phyloP scores from a whole-genome alignment of 1,139 yeast genomes.

The Magnusiomyces sp. region DNA sequence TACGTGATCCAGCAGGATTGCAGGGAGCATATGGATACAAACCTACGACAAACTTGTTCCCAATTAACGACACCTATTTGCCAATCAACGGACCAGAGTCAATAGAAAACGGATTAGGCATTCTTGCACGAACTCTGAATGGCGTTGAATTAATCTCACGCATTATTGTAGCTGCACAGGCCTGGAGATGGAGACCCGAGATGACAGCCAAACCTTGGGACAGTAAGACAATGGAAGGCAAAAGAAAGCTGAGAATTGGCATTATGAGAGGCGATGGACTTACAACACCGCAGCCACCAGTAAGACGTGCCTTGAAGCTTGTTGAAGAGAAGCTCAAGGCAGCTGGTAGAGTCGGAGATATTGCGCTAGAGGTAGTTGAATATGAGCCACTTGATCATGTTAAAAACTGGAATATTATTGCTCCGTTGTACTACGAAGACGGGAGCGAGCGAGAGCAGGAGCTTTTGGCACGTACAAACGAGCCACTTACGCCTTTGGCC shows the following conservation, averaged over 20 bases:
- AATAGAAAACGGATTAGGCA: conserved; percentile 40
- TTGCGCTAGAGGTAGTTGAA: conserved; percentile 3
- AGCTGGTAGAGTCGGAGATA: background rate
- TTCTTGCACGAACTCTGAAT: conserved; percentile 41
- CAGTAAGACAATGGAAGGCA: conserved; percentile 24
- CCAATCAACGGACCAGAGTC: conserved; percentile 42
- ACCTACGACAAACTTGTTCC: conserved; percentile 43
- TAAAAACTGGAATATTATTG: background rate
- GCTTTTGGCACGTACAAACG: background rate
- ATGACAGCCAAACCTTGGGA: conserved; percentile 44
- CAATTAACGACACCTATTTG: conserved; percentile 35
- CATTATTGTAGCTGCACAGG: conserved; percentile 42
- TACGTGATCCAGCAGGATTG: conserved; percentile 49
- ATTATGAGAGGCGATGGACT: background rate
- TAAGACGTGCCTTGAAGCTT: background rate
- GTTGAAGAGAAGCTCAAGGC: background rate
- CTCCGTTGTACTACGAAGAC: background rate
- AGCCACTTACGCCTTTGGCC: background rate
- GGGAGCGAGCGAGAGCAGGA: background rate
- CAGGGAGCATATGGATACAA: conserved; percentile 48
- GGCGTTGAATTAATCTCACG: conserved; percentile 52
- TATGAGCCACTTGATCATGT: background rate
- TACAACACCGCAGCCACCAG: background rate
- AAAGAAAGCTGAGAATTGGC: background rate
- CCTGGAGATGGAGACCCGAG: conserved; percentile 49